Evolutionary conservation across 768 basidiomycete species (phyloP).

Genomic region (Suillus luteus): DNA sequence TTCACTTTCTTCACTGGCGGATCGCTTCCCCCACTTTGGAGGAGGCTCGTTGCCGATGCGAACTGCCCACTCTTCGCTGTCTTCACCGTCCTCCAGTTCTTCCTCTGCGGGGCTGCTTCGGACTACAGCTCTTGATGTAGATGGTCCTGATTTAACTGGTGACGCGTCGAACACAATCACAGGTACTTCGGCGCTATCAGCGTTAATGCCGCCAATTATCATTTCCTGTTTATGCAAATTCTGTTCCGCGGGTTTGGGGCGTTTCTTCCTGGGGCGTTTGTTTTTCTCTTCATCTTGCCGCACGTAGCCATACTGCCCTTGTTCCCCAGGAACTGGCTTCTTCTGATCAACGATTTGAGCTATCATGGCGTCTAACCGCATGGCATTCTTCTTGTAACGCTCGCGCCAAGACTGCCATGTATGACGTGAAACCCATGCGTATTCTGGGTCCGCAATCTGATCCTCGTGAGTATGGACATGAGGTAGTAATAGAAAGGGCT

Average conservation of each 20-base stretch:
- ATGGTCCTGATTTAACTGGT: slow-evolving; percentile 29
- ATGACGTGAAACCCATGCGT: slow-evolving; percentile 77
- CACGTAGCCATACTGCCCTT: slow-evolving; percentile 83
- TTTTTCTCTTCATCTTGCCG: slow-evolving; percentile 72
- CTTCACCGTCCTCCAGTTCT: slow-evolving; percentile 61
- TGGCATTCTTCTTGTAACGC: slow-evolving; percentile 81
- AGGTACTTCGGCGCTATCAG: slow-evolving; percentile 17
- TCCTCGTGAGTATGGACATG: slow-evolving; percentile 8
- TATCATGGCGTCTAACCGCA: slow-evolving; percentile 66
- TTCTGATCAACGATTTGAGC: slow-evolving; percentile 67
- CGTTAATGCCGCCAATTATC: slow-evolving; percentile 16
- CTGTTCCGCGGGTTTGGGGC: slow-evolving; percentile 35
- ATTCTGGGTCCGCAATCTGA: slow-evolving; percentile 69
- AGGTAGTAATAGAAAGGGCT: slow-evolving; percentile 13
- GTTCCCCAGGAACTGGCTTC: slow-evolving; percentile 68
- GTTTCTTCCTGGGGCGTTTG: slow-evolving; percentile 56
- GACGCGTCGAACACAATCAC: slow-evolving; percentile 30
- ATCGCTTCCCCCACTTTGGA: slow-evolving; percentile 71
- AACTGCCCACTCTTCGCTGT: slow-evolving; percentile 67
- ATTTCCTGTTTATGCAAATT: slow-evolving; percentile 24
- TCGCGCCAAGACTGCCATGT: slow-evolving; percentile 93
- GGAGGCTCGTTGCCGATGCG: slow-evolving; percentile 62
- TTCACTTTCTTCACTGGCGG: slow-evolving; percentile 41
- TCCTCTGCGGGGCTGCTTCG: slow-evolving; percentile 58
- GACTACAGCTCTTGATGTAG: slow-evolving; percentile 24